A percentile compares a stretch with the other conserved stretches of the same genome.
These are phyloP conservation scores for Fraxinus albicans DNA, from an alignment of 305 asterid species.

Conservation along the genomic window DNA sequence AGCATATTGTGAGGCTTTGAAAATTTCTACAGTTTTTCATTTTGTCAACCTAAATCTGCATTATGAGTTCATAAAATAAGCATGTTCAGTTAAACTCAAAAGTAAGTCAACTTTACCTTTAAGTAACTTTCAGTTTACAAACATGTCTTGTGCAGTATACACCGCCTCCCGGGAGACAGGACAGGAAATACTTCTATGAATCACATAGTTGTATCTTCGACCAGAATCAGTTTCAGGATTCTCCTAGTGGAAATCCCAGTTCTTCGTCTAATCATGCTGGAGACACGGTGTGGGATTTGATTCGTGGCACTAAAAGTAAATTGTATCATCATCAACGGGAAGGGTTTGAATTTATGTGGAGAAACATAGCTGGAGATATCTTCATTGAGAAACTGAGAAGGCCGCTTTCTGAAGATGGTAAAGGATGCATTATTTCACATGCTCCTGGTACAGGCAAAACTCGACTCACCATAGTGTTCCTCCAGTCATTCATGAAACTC, in stretches of 20 bases:
- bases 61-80: neutral
- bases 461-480: slow-evolving; percentile 30
- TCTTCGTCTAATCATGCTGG: neutral
- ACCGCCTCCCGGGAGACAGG: slow-evolving; percentile 13
- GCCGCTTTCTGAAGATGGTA: slow-evolving; percentile 13
- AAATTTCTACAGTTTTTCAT: neutral
- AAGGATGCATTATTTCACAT: slow-evolving; percentile 42
- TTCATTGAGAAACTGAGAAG: slow-evolving; percentile 20
- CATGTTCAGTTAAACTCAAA: neutral
- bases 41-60: neutral
- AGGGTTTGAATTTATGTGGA: slow-evolving; percentile 38
- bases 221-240: slow-evolving; percentile 4
- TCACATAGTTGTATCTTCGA: neutral
- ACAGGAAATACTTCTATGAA: neutral
- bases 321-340: slow-evolving; percentile 39
- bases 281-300: slow-evolving; percentile 30
- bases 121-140: neutral
- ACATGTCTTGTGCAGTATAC: slow-evolving; percentile 12
- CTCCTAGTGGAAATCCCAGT: neutral
- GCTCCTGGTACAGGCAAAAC: slow-evolving; percentile 46
- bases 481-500: slow-evolving; percentile 27
- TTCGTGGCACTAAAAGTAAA: slow-evolving; percentile 21
- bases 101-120: neutral
- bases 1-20: neutral
- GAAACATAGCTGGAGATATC: slow-evolving; percentile 33